Conservation (phyloP, 495 filamentous ascomycete species). For the Friedmanniomyces simplex region DNA sequence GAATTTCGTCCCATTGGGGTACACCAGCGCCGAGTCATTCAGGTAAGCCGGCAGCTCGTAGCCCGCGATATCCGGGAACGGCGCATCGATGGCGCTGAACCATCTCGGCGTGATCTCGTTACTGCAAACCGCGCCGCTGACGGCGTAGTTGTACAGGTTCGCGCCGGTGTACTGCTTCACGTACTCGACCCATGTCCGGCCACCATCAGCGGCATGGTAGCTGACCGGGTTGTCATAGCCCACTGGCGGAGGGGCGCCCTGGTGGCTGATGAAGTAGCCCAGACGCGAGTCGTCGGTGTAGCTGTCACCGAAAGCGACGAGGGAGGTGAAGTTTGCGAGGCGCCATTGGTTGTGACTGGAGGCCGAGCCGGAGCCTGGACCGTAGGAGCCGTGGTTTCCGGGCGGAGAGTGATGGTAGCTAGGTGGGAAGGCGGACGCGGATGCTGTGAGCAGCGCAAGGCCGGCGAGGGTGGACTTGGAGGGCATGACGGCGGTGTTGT, state of each 20-base stretch:
- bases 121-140: slow-evolving; percentile 58
- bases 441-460: not conserved
- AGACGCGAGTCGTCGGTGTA: slow-evolving; percentile 63
- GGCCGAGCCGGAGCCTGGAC: not conserved
- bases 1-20: slow-evolving; percentile 38
- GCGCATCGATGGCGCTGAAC: slow-evolving; percentile 36
- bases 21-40: slow-evolving; percentile 43
- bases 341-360: slow-evolving; percentile 24
- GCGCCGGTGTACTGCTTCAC: slow-evolving; percentile 44
- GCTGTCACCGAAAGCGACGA: slow-evolving; percentile 61
- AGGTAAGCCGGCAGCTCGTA: slow-evolving; percentile 62
- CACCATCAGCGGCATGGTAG: slow-evolving; percentile 46
- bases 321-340: slow-evolving; percentile 37
- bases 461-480: not conserved
- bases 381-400: not conserved
- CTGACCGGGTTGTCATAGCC: slow-evolving; percentile 40
- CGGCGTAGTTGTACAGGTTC: slow-evolving; percentile 63
- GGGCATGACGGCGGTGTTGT: not conserved
- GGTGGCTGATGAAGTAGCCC: slow-evolving; percentile 47
- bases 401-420: not conserved
- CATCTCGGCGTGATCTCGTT: slow-evolving; percentile 50
- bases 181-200: slow-evolving; percentile 57
- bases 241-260: slow-evolving; percentile 49
- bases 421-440: not conserved
- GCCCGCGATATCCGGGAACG: slow-evolving; percentile 51